Percentiles rank a stretch among this genome's conserved stretches.
phyloP scores from a whole-genome alignment of 169 alveolate genomes.

The Hepatocystis sp. region DNA sequence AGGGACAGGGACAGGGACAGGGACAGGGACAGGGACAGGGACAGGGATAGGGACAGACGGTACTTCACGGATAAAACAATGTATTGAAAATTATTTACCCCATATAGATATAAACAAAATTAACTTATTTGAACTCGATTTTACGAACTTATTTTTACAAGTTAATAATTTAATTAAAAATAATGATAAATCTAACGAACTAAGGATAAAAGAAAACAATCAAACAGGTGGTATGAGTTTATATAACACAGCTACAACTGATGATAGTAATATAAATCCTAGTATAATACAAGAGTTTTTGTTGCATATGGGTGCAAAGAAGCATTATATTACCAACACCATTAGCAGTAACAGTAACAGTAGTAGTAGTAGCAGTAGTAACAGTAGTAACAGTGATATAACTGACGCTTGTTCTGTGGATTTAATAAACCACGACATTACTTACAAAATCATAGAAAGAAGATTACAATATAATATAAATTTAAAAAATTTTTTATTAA shows the following conservation, averaged over 20 bases:
- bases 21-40: not conserved
- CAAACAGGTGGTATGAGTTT: too few species aligned
- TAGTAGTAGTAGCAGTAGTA: not conserved
- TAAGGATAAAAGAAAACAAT: not conserved
- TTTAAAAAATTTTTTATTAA: slow-evolving; percentile 27
- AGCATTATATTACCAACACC: not conserved
- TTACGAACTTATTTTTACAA: not conserved
- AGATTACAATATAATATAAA: slow-evolving; percentile 50
- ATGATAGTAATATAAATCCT: too few species aligned
- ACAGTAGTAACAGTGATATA: not conserved
- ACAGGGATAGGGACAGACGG: too few species aligned
- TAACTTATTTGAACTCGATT: slow-evolving; percentile 33
- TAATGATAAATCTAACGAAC: not conserved
- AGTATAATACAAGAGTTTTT: too few species aligned
- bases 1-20: not conserved
- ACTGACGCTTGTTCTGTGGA: too few species aligned
- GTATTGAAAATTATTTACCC: slow-evolving; percentile 15
- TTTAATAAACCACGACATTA: slow-evolving; percentile 20
- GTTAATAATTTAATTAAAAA: not conserved
- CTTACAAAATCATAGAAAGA: slow-evolving; percentile 22
- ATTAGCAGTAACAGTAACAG: not conserved
- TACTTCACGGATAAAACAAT: slow-evolving; percentile 10
- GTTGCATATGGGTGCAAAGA: too few species aligned
- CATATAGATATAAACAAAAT: slow-evolving; percentile 14
- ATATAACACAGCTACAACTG: too few species aligned